Evolutionary conservation across 2,329 filamentous ascomycete genomes (phyloP).

Genomic region (Colletotrichum falcatum): DNA sequence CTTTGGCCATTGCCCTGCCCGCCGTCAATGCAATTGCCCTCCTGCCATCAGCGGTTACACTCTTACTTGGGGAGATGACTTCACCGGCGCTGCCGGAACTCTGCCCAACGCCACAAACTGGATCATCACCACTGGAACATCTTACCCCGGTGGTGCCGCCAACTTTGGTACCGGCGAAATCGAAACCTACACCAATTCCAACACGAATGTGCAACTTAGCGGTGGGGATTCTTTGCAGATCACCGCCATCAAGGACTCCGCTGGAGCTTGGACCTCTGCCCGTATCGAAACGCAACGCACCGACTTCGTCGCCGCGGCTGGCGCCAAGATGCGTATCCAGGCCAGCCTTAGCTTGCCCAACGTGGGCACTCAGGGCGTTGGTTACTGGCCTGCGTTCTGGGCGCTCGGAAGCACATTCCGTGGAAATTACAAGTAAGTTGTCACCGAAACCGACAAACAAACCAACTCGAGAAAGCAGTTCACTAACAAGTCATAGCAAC

Average conservation of each 20-base stretch:
- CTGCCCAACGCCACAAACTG: neutral
- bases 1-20: neutral
- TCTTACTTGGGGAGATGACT: neutral
- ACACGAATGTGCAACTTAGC: neutral
- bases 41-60: neutral
- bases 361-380: conserved; percentile 49
- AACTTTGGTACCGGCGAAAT: neutral
- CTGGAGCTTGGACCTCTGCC: conserved; percentile 46
- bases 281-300: conserved; percentile 54
- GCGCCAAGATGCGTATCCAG: conserved; percentile 53
- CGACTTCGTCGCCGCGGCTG: conserved; percentile 50
- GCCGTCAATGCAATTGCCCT: neutral
- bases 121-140: neutral
- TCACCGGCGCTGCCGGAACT: neutral
- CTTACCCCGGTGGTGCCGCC: neutral
- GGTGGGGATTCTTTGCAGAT: neutral
- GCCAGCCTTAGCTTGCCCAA: conserved; percentile 51
- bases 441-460: neutral
- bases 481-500: neutral
- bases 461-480: neutral
- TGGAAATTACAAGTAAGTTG: neutral
- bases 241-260: neutral
- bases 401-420: neutral
- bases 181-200: neutral
- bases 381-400: conserved; percentile 1